Evolutionary conservation across 1,139 yeast genomes (phyloP), one percentile per base, ranked within the genome.

Genomic region (Pneumocystis oryctolagi): DNA sequence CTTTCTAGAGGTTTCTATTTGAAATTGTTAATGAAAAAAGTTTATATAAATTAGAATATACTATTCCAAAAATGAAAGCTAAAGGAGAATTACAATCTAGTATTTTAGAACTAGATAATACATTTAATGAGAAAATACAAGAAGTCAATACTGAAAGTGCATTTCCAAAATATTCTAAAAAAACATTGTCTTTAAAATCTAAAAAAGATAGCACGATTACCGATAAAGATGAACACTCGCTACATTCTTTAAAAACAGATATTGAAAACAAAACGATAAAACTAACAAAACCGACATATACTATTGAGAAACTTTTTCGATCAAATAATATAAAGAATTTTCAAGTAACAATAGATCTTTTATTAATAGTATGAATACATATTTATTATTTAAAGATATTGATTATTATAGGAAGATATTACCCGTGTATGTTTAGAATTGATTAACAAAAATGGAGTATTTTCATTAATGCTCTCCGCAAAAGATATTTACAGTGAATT

Each of bases 1-100:
- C 64, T 65, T n/a, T 63, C 66, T 12, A 55, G 65, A 60, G 67
- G 66, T 65, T 42, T 14, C 20, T 62, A 9, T 31, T 16, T n/a
- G 16, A 25, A 8, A 32, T 31, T 30, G n/a, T 56, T 39, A 40
- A 28, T 37, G 16, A 35, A 28, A 6, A 14, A n/a, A n/a, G n/a
- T 20, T 34, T 30, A 20, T 8, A 20, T 12, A 8, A 25, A n/a
- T 32, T 53, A 65, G 67, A 65, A 18, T 65, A 63, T 60, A 63
- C 63, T 31, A 42, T 62, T 4, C 67, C 67, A 5, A 65, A 65
- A 53, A 56, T 65, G 47, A 57, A 58, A 25, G 61, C 61, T 25
- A 65, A 65, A 31, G 67, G 67, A 30, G 58, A 42, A 14, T 34
- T 37, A 6, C 62, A 60, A 18, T 20, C 60, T 9, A 31, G 59